Percentiles rank a stretch among this genome's conserved stretches.
Conservation (phyloP, 2,329 filamentous ascomycete species). For the Claviceps africana region DNA sequence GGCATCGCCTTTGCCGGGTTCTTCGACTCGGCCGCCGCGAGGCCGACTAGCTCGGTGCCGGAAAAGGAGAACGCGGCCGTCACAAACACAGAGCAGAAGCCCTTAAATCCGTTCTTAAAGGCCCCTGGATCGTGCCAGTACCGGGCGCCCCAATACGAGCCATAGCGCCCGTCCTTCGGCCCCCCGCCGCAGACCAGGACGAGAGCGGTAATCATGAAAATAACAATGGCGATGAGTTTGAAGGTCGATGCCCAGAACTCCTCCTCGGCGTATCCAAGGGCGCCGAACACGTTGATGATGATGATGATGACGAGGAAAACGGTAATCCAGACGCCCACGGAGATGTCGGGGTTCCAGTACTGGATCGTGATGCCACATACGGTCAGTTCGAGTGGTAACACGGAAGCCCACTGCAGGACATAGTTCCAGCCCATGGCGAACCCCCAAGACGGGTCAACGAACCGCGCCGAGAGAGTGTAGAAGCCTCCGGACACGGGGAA, state of each 20-base stretch:
- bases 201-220: slow-evolving; percentile 47
- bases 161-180: slow-evolving; percentile 31
- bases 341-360: slow-evolving; percentile 34
- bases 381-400: slow-evolving; percentile 33
- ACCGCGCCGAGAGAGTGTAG: slow-evolving; percentile 44
- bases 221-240: slow-evolving; percentile 39
- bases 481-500: slow-evolving; percentile 47
- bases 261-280: slow-evolving; percentile 34
- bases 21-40: slow-evolving; percentile 34
- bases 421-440: slow-evolving; percentile 39
- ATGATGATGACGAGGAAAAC: slow-evolving; percentile 33
- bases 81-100: slow-evolving; percentile 58
- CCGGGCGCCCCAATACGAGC: slow-evolving; percentile 34
- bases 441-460: slow-evolving; percentile 45
- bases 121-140: slow-evolving; percentile 37
- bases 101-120: slow-evolving; percentile 62
- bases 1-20: slow-evolving; percentile 64
- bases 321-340: slow-evolving; percentile 33
- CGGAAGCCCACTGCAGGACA: slow-evolving; percentile 33
- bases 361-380: slow-evolving; percentile 35
- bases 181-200: slow-evolving; percentile 47
- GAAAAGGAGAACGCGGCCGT: slow-evolving; percentile 61
- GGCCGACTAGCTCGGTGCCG: slow-evolving; percentile 52
- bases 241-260: slow-evolving; percentile 39
- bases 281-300: slow-evolving; percentile 37